Evolutionary conservation across 2,329 filamentous ascomycete species (phyloP).

Genomic region (Pezizomycotina sp.): DNA sequence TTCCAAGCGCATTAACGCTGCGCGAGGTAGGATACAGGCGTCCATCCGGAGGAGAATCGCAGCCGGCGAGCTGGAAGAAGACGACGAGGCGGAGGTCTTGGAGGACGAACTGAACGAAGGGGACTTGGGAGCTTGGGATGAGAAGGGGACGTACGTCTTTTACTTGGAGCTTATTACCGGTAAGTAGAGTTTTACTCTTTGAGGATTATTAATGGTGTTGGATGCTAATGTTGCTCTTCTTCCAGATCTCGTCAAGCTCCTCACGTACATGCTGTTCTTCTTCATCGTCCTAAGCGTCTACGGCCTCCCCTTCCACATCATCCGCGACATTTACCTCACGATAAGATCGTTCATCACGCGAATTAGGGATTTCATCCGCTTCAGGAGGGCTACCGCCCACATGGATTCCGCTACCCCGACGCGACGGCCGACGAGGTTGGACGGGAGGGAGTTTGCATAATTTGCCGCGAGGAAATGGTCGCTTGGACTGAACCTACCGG

Average conservation of each 20-base stretch:
- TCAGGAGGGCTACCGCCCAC: conserved; percentile 77
- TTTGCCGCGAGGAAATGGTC: conserved; percentile 90
- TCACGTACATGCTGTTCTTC: conserved; percentile 84
- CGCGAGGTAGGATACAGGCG: conserved; percentile 52
- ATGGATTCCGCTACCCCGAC: conserved; percentile 86
- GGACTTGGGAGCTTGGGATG: conserved; percentile 90
- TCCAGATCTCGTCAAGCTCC: conserved; percentile 72
- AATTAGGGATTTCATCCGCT: conserved; percentile 73
- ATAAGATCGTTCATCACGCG: conserved; percentile 80
- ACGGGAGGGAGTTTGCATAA: conserved; percentile 87
- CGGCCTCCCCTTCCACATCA: conserved; percentile 87
- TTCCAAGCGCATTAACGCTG: conserved; percentile 54
- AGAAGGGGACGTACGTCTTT: conserved; percentile 84
- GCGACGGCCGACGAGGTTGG: conserved; percentile 72
- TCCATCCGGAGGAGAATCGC: conserved; percentile 44
- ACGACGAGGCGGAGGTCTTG: conserved; percentile 20
- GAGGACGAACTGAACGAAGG: conserved; percentile 40
- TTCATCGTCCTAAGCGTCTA: conserved; percentile 85
- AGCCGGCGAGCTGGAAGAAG: conserved; percentile 67
- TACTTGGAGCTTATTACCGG: conserved; percentile 70
- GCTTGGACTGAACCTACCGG: conserved; percentile 44
- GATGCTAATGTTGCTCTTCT: conserved; percentile 1
- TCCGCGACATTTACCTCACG: conserved; percentile 88
- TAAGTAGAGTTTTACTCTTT: conserved; percentile 31
- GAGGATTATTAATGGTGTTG: neutral